Base-by-base conservation (phyloP, 148 eudicot genomes). In the Rhododendron ovatum region DNA sequence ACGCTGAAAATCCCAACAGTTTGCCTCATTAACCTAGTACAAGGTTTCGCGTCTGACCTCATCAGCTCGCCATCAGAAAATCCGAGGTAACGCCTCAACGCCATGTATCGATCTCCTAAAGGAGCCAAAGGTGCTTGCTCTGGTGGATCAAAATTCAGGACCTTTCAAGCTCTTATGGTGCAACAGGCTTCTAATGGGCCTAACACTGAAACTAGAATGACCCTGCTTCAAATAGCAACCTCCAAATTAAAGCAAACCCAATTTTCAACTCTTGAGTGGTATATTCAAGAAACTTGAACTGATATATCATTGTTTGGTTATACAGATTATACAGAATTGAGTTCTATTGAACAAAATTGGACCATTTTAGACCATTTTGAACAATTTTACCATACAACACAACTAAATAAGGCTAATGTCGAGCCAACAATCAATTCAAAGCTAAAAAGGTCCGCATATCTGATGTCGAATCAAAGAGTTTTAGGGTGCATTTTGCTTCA, bases 41-140 rank as follows among this genome's bases (percentile, higher is more conserved):
- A 97, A n/a, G 98, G 98, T 87, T 97, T 97, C 41, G 90, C 84
- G 86, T 97, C 99, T 83, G 99, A 93, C 74, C 99, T 90, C 99
- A 97, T 97, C 73, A 94, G 88, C 63, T 97, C 99, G 3, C 99
- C 99, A 85, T 95, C 98, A 57, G 99, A 97, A 86, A 89, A 97
- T 67, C 99, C 99, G 78, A 94, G 90, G 12, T 89, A 85, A 18
- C 89, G 95, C 89, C 99, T 93, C 89, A 94, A 89, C 0, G 98
- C 95, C 99, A 97, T 97, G 74, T 33, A 9, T 57, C 7, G 17
- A 22, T 35, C 28, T 59, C 74, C 74, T 39, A 10, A 24, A 39
- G 4, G 2, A 55, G 47, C 67, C 20, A 81, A 55, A 55, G 18
- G 26, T 50, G 83, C 82, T 30, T 80, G 83, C n/a, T 28, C 11